phyloP scores from a whole-genome alignment of 495 filamentous ascomycete genomes.

The Penicillium crystallinum region DNA sequence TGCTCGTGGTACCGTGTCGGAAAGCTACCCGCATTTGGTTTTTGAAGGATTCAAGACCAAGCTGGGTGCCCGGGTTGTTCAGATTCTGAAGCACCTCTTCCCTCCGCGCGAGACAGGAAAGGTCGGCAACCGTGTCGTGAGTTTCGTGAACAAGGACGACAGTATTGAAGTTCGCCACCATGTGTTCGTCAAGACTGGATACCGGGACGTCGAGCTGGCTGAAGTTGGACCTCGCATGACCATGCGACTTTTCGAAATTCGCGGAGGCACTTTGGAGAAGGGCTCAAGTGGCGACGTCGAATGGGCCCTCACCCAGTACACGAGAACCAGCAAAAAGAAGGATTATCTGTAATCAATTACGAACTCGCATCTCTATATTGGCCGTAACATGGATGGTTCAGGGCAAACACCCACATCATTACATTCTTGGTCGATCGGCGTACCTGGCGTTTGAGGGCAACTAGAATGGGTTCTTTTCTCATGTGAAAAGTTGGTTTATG shows the following conservation, averaged over 20 bases:
- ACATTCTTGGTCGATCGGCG: conserved; percentile 13
- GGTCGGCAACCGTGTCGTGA: conserved; percentile 83
- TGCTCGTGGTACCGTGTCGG: conserved; percentile 82
- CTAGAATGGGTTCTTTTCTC: conserved; percentile 13
- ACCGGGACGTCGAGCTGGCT: conserved; percentile 83
- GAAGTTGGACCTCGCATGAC: conserved; percentile 97
- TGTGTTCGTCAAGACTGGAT: conserved; percentile 78
- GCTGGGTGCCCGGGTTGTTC: conserved; percentile 79
- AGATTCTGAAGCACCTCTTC: conserved; percentile 92
- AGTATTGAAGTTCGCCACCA: conserved; percentile 83
- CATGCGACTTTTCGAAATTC: conserved; percentile 92
- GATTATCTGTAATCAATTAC: conserved; percentile 65
- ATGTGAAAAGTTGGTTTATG: background rate
- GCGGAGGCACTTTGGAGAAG: conserved; percentile 88
- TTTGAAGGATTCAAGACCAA: conserved; percentile 88
- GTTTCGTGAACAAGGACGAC: conserved; percentile 92
- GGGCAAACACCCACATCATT: background rate
- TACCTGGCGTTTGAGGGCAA: conserved; percentile 18
- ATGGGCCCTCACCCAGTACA: conserved; percentile 93
- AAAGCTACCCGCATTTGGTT: conserved; percentile 90
- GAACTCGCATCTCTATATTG: conserved; percentile 19
- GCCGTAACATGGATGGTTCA: conserved; percentile 13
- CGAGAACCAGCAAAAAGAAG: conserved; percentile 86
- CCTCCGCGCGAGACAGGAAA: conserved; percentile 81
- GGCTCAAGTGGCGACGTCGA: conserved; percentile 90